These are phyloP conservation scores for Lodderomyces jiufengensis DNA, from an alignment of 1,139 yeast species.

Conservation along the genomic window DNA sequence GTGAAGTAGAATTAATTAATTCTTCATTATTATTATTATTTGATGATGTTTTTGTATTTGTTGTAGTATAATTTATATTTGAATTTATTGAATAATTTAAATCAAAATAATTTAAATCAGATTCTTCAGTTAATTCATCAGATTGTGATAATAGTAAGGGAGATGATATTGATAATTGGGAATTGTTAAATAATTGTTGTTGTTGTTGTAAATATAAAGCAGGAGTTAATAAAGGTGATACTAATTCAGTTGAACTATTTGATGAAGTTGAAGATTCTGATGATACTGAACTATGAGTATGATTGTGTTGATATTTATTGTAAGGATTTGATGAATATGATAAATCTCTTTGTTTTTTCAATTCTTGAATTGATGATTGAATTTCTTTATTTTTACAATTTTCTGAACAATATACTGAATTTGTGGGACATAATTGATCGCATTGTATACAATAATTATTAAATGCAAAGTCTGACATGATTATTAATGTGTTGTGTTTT, in stretches of 20 bases:
- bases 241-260: slow-evolving; percentile 17
- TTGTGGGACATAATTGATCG: slow-evolving; percentile 53
- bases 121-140: slow-evolving; percentile 6
- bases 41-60: slow-evolving; percentile 1
- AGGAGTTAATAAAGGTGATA: slow-evolving; percentile 38
- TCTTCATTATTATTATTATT: slow-evolving; percentile 7
- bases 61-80: slow-evolving; percentile 17
- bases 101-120: slow-evolving; percentile 31
- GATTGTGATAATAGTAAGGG: slow-evolving; percentile 6
- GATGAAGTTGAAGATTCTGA: slow-evolving; percentile 4
- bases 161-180: slow-evolving; percentile 4
- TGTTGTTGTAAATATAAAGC: slow-evolving; percentile 27
- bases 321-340: slow-evolving; percentile 1
- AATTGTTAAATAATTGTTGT: slow-evolving; percentile 11
- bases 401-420: slow-evolving; percentile 58
- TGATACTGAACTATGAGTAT: slow-evolving; percentile 3
- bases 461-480: slow-evolving; percentile 47
- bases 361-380: slow-evolving; percentile 12
- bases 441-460: slow-evolving; percentile 67
- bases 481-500: not conserved
- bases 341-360: not conserved
- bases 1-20: slow-evolving; percentile 29
- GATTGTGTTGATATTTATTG: slow-evolving; percentile 3
- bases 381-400: slow-evolving; percentile 48
- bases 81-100: slow-evolving; percentile 32